Base-by-base conservation (phyloP, 306 rosid species). In the Styphnolobium japonicum region DNA sequence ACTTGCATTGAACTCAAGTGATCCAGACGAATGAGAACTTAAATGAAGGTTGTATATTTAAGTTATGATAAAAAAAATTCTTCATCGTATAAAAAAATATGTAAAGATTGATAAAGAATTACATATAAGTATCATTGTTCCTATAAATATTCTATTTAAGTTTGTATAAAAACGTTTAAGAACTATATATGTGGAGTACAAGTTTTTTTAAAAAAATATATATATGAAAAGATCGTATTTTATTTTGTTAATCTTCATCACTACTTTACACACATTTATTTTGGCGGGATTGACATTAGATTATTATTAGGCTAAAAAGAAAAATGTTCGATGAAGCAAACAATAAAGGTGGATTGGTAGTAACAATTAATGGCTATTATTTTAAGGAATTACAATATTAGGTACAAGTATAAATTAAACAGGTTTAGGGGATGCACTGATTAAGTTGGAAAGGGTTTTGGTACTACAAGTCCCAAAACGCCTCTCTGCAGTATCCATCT, bases 381-480 rank as follows among this genome's bases (percentile, higher is more conserved):
- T 78, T 56, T 18, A 78, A 25, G 53, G 9, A 12, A 16, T 15
- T 34, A 22, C 25, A 71, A 71, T 61, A 51, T 37, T 7, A 2
- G 11, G n/a, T 19, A 19, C 40, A 27, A 19, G 37, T 66, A 81
- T 74, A 74, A 81, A 81, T 43, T 33, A 74, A 65, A 81, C 72
- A 55, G 53, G 34, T 15, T 71, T 72, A 21, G 53, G 16, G 27
- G n/a, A 16, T 31, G 76, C 19, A 14, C 16, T 45, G 29, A 21
- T 72, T 34, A 60, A 52, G 78, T 31, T 27, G 14, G 10, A 49
- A 55, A 78, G 71, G 31, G 21, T 49, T 53, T 52, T 63, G 64
- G 33, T 55, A 33, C 42, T 80, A 58, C 76, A 3, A 51, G 51
- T 71, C n/a, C 84, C 80, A 22, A 37, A 56, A 76, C 84, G 4